Evolutionary conservation across 2,329 filamentous ascomycete species (phyloP).

Genomic region (Cladorrhinum sp.): DNA sequence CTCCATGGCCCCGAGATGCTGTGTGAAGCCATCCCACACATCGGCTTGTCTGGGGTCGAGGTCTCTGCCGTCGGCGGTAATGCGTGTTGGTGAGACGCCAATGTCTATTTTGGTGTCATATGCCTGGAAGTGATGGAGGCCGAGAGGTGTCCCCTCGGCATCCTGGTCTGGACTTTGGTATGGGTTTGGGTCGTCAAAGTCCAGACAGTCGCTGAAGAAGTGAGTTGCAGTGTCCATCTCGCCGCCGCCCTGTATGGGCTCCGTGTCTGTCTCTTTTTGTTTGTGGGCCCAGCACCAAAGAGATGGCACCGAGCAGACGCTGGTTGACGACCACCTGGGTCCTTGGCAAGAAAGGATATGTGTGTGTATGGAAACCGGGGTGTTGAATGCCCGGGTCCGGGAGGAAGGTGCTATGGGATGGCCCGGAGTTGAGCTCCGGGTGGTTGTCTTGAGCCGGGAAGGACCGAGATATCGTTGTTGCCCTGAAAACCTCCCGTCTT

Average conservation of each 20-base stretch:
- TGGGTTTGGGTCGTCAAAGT: conserved; percentile 21
- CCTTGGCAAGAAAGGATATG: not conserved
- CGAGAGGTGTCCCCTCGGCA: conserved; percentile 6
- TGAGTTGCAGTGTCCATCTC: conserved; percentile 27
- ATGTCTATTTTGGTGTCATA: conserved; percentile 17
- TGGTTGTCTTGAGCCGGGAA: not conserved
- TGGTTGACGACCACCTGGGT: not conserved
- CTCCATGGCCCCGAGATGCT: conserved; percentile 17
- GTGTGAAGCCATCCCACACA: conserved; percentile 18
- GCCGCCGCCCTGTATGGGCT: conserved; percentile 2
- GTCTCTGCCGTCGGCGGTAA: conserved; percentile 1
- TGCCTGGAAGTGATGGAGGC: conserved; percentile 14
- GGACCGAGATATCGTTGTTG: not conserved
- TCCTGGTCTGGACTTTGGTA: conserved; percentile 24
- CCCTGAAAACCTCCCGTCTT: not conserved
- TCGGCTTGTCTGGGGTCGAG: conserved; percentile 4
- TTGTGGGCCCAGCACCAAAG: not conserved
- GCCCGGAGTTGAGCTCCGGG: conserved; percentile 16
- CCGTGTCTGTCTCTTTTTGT: not conserved
- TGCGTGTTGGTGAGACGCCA: conserved; percentile 5
- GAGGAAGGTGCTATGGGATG: conserved; percentile 7
- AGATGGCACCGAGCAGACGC: not conserved
- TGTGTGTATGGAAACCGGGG: not conserved
- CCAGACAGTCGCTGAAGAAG: conserved; percentile 27
- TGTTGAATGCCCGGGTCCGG: not conserved